Conservation (phyloP, 495 filamentous ascomycete genomes). For the Hypoxylon rickii region DNA sequence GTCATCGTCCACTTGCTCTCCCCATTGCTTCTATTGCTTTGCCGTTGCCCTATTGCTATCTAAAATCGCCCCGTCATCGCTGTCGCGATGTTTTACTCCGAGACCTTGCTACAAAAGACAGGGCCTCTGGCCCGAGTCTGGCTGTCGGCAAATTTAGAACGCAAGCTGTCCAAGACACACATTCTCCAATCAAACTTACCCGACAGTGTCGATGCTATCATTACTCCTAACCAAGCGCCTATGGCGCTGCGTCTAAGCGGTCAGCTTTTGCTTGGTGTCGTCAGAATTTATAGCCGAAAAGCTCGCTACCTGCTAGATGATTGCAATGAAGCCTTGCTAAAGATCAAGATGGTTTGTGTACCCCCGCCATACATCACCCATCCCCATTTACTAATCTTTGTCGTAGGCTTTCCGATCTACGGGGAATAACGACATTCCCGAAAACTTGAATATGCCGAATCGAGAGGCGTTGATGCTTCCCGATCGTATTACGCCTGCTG, state of each 20-base stretch:
- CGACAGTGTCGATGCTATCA: slow-evolving; percentile 91
- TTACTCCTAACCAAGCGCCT: slow-evolving; percentile 89
- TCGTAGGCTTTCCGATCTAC: slow-evolving; percentile 74
- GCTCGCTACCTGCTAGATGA: slow-evolving; percentile 94
- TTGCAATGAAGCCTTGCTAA: slow-evolving; percentile 94
- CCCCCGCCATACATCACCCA: not conserved
- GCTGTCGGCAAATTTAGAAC: slow-evolving; percentile 96
- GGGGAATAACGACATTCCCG: slow-evolving; percentile 79
- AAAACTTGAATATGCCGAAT: slow-evolving; percentile 62
- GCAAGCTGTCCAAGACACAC: slow-evolving; percentile 94
- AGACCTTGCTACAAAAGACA: slow-evolving; percentile 92
- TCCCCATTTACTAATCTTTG: slow-evolving; percentile 38
- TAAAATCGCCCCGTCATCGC: slow-evolving; percentile 45
- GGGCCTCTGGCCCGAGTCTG: slow-evolving; percentile 97
- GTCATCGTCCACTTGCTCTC: too few species aligned
- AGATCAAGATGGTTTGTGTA: slow-evolving; percentile 89
- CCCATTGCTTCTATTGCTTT: not conserved
- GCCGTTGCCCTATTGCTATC: slow-evolving; percentile 31
- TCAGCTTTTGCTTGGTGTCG: slow-evolving; percentile 91
- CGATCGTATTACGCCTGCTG: slow-evolving; percentile 86
- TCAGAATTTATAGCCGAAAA: slow-evolving; percentile 95
- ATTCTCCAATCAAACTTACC: slow-evolving; percentile 91
- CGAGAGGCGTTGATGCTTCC: slow-evolving; percentile 78
- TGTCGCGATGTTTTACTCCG: slow-evolving; percentile 92
- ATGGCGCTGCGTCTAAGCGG: slow-evolving; percentile 94